Evolutionary conservation across 2,329 filamentous ascomycete species (phyloP), one percentile per base, ranked within the genome.

Genomic region (Pseudogymnoascus sp.): DNA sequence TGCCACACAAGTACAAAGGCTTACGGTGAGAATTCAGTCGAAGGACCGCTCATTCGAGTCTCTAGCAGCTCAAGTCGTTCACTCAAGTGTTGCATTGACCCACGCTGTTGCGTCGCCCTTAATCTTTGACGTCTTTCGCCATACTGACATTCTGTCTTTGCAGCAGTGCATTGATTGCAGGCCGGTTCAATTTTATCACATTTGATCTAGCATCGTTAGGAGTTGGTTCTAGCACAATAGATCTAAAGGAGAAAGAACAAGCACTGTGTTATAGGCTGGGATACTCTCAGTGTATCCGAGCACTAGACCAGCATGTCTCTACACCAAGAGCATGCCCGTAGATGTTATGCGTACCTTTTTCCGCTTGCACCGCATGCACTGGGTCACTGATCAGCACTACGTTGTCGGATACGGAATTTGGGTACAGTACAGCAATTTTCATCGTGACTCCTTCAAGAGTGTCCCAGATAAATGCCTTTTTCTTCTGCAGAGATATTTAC

Each of bases 61-160:
- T 55, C 45, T 10, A 55, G 27, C 45, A 12, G 45, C 45, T 55
- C 45, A 55, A 55, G 45, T 33, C 45, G 45, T 55, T 55, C 45
- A 55, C 45, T 55, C 3, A 55, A 55, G 45, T 55, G 9, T 33
- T 33, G 45, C 27, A 55, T 10, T 55, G 45, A 55, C 45, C 45
- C 45, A 55, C 9, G 45, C 45, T 55, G 45, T n/a, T 10, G 45
- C 6, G 9, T 31, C n/a, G 15, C 10, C 45, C 45, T 33, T 55
- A 5, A 9, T 33, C 45, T 55, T 55, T 55, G 45, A 33, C 45
- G 45, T 33, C 45, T 55, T 55, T 55, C 45, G 18, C 27, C 29
- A 33, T 55, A 55, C 27, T 55, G 45, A 10, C 45, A 55, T 55
- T 55, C 45, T 33, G 45, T 33, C 9, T 55, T 55, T 55, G 45